Conservation (phyloP, 1,139 yeast species). For the Blastobotrys indianensis region DNA sequence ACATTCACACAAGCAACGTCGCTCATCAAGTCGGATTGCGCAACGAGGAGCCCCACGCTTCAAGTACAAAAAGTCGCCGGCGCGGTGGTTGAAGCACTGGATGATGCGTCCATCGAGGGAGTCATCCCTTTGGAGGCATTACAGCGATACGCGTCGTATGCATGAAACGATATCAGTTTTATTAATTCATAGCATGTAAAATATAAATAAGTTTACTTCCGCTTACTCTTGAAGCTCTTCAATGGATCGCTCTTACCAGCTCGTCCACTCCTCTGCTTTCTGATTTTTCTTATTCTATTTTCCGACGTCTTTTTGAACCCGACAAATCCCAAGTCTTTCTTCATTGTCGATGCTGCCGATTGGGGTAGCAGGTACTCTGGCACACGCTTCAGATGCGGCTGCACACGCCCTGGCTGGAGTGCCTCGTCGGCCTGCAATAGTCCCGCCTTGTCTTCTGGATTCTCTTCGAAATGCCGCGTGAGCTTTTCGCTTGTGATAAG, state of each 20-base stretch:
- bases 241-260: slow-evolving; percentile 57
- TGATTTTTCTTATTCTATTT: slow-evolving; percentile 39
- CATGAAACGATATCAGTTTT: not conserved
- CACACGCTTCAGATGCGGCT: slow-evolving; percentile 80
- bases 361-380: slow-evolving; percentile 90
- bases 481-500: slow-evolving; percentile 82
- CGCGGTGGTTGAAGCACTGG: slow-evolving; percentile 50
- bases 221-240: slow-evolving; percentile 45
- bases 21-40: slow-evolving; percentile 30
- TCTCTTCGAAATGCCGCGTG: slow-evolving; percentile 93
- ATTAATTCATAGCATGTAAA: not conserved
- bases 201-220: not conserved
- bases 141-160: slow-evolving; percentile 22
- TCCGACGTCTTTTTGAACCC: slow-evolving; percentile 62
- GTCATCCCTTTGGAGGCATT: slow-evolving; percentile 49
- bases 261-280: slow-evolving; percentile 35
- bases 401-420: slow-evolving; percentile 74
- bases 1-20: slow-evolving; percentile 6
- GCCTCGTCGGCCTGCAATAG: slow-evolving; percentile 83
- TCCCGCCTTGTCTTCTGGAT: slow-evolving; percentile 88
- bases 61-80: slow-evolving; percentile 66
- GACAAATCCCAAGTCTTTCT: slow-evolving; percentile 61
- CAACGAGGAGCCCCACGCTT: slow-evolving; percentile 50
- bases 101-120: slow-evolving; percentile 47
- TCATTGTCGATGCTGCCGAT: slow-evolving; percentile 25